Evolutionary conservation across 768 basidiomycete genomes (phyloP), one percentile per base, ranked within the genome.

Genomic region (Hydnomerulius pinastri): DNA sequence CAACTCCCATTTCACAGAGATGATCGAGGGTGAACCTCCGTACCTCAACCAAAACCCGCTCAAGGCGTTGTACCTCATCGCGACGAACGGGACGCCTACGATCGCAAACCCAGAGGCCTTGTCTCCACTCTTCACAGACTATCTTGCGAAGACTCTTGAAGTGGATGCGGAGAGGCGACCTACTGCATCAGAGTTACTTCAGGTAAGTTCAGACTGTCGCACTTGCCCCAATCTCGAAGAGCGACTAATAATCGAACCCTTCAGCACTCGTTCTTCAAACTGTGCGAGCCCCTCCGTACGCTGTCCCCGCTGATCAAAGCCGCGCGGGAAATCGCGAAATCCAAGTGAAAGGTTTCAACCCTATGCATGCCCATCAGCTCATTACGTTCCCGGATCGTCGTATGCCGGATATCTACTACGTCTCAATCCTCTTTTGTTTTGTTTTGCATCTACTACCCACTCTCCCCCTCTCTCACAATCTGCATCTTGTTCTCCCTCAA

Each of bases 1-100:
- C 61, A 35, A 56, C 36, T 48, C 25, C 23, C 4, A 48, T 12
- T 41, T 15, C 51, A 21, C 62, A 92, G 93, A 97, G 73, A 97
- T 98, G 94, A 95, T 98, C 60, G 94, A 98, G 71, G 95, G 94
- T 48, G 95, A 97, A 68, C 94, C 94, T 0, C 94, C 94, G 20
- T 97, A 97, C 62, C 79, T 96, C 29, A 95, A 95, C 66, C 94
- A 97, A 75, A 96, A 96, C 71, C 94, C 95, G 0, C 77, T 97
- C 45, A 98, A 97, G 68, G 97, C 97, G 2, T 73, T 99, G 37
- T 99, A 98, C 70, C 82, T 99, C 41, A 99, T 99, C 61, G 96
- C 96, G 2, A 99, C 96, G 8, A 98, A 98, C 60, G 96, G 97
- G 23, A 98, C 96, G 20, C 97, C 97, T 0, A 89, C 88, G 45